Percentiles rank a stretch among this genome's conserved stretches.
These are phyloP conservation scores for Nannochloropsis gaditana DNA, from an alignment of 108 stramenopile genomes.

Conservation along the genomic window DNA sequence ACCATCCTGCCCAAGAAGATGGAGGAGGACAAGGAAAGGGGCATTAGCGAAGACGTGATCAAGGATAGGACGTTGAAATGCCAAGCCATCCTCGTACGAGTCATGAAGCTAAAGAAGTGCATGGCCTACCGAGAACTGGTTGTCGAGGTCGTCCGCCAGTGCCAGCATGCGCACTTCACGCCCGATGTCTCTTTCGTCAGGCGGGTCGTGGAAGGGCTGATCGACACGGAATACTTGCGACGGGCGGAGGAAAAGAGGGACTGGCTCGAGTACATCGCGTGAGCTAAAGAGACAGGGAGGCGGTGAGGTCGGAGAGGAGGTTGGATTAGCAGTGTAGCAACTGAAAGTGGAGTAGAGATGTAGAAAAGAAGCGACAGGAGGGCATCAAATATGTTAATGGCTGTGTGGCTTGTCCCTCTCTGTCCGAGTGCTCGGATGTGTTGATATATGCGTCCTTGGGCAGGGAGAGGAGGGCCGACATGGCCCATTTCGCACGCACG, in stretches of 20 bases:
- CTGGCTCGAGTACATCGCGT: background rate
- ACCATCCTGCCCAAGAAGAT: constrained; percentile 7
- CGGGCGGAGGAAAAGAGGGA: background rate
- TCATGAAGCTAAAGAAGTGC: background rate
- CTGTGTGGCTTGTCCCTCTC: no score
- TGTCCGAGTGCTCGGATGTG: no score
- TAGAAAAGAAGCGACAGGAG: background rate
- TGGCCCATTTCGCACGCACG: no score
- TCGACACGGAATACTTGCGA: background rate
- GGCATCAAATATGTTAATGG: background rate
- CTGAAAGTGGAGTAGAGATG: background rate
- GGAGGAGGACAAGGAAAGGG: constrained; percentile 19
- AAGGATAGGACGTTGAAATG: background rate
- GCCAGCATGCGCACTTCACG: background rate
- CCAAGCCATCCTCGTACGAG: background rate
- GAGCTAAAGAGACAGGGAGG: background rate
- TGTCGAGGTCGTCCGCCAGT: background rate
- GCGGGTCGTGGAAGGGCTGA: background rate
- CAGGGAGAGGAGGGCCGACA: no score
- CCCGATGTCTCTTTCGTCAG: background rate
- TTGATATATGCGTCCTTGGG: no score
- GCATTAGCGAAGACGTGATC: background rate
- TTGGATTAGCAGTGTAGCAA: background rate
- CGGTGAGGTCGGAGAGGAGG: background rate
- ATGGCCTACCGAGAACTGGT: constrained; percentile 4